These are phyloP conservation scores for Avena eriantha DNA, from an alignment of 176 grass and related monocot genomes.

Conservation along the genomic window DNA sequence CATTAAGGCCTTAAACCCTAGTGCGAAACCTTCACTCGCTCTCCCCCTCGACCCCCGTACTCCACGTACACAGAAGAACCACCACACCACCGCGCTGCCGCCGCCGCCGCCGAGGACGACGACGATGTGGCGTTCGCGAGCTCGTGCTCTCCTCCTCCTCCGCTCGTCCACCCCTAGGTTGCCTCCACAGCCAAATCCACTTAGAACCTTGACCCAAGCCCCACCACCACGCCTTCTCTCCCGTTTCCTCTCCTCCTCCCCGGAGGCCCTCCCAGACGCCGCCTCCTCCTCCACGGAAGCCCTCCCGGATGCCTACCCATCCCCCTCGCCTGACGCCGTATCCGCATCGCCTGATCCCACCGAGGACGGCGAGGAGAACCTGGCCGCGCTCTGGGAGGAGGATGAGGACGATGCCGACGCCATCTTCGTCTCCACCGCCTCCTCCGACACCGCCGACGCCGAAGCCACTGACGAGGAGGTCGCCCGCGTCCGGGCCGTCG, in stretches of 20 bases:
- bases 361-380: constrained; percentile 51
- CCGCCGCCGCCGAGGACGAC: not conserved
- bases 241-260: constrained; percentile 20
- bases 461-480: constrained; percentile 62
- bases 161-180: not conserved
- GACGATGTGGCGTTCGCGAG: constrained; percentile 1
- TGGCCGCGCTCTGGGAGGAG: constrained; percentile 73
- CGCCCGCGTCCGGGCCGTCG: constrained; percentile 49
- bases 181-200: not conserved
- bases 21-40: not conserved
- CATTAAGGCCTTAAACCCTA: constrained; percentile 31
- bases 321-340: not conserved
- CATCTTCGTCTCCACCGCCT: constrained; percentile 44
- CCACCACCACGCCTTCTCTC: not conserved
- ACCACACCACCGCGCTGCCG: not conserved
- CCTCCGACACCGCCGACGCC: constrained; percentile 29
- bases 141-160: constrained; percentile 3
- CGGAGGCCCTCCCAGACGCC: not conserved
- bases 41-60: not conserved
- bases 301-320: not conserved
- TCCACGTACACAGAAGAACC: not conserved
- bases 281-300: not conserved
- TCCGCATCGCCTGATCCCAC: constrained; percentile 2
- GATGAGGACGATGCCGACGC: constrained; percentile 48
- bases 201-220: not conserved